Conservation (phyloP, 1,284 basidiomycete genomes). For the Ganoderma boninense region DNA sequence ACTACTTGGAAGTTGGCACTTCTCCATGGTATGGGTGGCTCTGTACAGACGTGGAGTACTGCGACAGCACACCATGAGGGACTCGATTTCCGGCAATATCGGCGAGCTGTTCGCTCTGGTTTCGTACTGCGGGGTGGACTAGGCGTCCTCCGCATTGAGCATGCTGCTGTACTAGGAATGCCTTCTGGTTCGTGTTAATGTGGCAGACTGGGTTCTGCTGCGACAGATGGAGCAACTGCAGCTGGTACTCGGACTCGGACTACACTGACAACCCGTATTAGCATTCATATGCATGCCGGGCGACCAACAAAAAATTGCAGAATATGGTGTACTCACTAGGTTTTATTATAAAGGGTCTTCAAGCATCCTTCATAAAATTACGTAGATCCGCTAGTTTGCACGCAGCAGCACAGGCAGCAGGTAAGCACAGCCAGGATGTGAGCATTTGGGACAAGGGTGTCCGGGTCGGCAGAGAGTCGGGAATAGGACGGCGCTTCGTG, state of each 20-base stretch:
- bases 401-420: no score
- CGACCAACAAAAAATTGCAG: background rate
- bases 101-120: no score
- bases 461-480: background rate
- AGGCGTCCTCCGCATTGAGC: background rate
- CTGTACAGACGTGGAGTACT: background rate
- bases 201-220: background rate
- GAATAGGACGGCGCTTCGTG: slow-evolving; percentile 23
- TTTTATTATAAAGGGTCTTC: no score
- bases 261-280: background rate
- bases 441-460: background rate
- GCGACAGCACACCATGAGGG: background rate
- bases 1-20: background rate
- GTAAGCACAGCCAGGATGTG: no score
- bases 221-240: background rate
- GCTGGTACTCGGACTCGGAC: background rate
- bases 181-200: background rate
- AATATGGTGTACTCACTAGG: background rate
- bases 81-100: no score
- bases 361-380: background rate
- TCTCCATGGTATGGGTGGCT: no score
- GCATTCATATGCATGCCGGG: background rate
- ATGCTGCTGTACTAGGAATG: background rate
- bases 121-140: background rate
- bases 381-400: background rate